phyloP scores from a whole-genome alignment of 2,329 filamentous ascomycete species.

The Cryphonectria parasitica region DNA sequence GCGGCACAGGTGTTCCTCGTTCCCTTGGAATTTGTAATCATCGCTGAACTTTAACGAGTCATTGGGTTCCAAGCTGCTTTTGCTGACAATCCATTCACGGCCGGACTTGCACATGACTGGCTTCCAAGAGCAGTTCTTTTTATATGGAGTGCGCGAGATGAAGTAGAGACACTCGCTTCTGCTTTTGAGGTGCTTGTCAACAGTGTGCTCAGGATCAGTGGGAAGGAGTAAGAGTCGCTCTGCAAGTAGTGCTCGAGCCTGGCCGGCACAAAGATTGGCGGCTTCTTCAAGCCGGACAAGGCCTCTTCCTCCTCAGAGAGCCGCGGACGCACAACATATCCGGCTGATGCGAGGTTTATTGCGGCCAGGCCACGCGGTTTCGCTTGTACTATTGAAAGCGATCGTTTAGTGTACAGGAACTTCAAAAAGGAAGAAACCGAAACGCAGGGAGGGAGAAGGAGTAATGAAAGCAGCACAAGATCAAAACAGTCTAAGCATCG shows the following conservation, averaged over 20 bases:
- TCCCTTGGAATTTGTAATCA: background rate
- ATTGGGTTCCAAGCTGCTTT: background rate
- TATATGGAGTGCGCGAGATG: background rate
- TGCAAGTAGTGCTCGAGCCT: background rate
- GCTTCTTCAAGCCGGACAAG: background rate
- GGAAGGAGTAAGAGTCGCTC: background rate
- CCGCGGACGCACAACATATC: background rate
- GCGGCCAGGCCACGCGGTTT: background rate
- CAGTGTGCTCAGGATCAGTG: background rate
- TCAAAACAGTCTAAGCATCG: background rate
- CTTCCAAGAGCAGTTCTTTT: background rate
- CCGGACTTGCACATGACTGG: background rate
- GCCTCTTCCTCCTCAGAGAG: background rate
- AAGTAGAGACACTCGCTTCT: background rate
- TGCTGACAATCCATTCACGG: background rate
- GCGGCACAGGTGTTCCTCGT: background rate
- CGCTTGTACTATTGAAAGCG: background rate
- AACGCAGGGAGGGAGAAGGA: background rate
- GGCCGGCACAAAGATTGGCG: background rate
- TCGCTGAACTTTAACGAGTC: background rate
- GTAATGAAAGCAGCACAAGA: background rate
- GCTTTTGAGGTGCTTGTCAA: background rate
- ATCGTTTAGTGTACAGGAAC: background rate
- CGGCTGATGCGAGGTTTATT: background rate
- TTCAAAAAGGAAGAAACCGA: background rate